These are phyloP conservation scores for Lepidium didymum DNA, from an alignment of 345 rosid species.

Conservation along the genomic window DNA sequence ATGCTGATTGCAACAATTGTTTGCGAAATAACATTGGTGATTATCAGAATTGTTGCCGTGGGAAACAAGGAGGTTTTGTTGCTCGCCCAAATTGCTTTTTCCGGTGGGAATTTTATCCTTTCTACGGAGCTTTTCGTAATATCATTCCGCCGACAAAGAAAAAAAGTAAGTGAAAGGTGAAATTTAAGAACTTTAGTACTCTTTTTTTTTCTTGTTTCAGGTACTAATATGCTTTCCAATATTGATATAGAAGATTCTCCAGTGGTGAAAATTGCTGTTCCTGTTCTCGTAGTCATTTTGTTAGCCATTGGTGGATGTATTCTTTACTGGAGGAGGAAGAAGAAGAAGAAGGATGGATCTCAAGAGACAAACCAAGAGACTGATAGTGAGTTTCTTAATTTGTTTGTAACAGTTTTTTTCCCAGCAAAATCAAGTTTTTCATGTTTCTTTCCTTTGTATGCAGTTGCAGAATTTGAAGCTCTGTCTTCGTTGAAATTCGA, in stretches of 20 bases:
- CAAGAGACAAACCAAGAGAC: neutral
- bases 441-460: neutral
- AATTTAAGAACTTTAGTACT: neutral
- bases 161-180: neutral
- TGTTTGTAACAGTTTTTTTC: neutral
- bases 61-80: slow-evolving; percentile 24
- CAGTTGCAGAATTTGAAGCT: neutral
- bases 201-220: neutral
- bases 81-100: slow-evolving; percentile 20
- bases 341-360: neutral
- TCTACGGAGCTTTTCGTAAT: slow-evolving; percentile 2
- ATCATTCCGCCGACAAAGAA: neutral
- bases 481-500: slow-evolving; percentile 7
- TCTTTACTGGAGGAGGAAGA: slow-evolving; percentile 1
- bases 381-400: neutral
- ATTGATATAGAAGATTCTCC: neutral
- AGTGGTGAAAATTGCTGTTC: neutral
- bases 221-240: neutral
- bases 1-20: slow-evolving; percentile 13
- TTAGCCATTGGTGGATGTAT: neutral
- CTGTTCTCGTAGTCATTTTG: neutral
- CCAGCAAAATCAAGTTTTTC: neutral
- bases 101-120: slow-evolving; percentile 17
- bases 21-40: neutral
- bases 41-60: slow-evolving; percentile 19